Evolutionary conservation across 805 yeast species (phyloP), one percentile per base, ranked within the genome.

Genomic region (Starmera caribaea): DNA sequence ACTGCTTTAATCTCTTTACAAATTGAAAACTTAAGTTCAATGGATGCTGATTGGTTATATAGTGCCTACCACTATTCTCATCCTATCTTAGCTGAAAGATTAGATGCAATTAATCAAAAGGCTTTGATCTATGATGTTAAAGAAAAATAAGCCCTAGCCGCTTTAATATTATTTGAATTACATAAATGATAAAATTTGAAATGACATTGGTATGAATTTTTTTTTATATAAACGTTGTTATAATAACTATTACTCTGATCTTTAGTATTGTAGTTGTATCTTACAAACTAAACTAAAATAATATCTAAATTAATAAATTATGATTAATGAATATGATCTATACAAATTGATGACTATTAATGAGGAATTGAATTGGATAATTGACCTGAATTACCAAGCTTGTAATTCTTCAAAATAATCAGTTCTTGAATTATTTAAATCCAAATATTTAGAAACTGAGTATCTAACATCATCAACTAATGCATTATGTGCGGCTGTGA

Each of bases 81-180:
- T 54, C 99, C 99, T 37, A 84, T 86, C 41, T 63, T 90, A 51
- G 77, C 90, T 14, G 97, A 92, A 67, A 80, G 99, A 67, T 71
- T 92, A 50, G 58, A 66, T 35, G 95, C 95, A 8, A 69, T 92
- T 44, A 81, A 77, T 40, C 41, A 32, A 36, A 50, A 53, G 39
- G 48, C 48, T 14, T 17, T 32, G 32, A 5, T 34, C 16, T 46
- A 41, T 21, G 40, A 40, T 4, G 26, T 42, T 12, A 52, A 54
- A 40, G 46, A 43, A 36, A 47, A 52, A 41, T 45, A 30, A 29
- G n/a, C n/a, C n/a, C n/a, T n/a, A n/a, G n/a, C n/a, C n/a, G n/a
- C n/a, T 14, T 14, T 4, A 30, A 16, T 27, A 15, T 16, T 6
- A 4, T 29, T n/a, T n/a, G 8, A 32, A 15, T 13, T 32, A 24